Evolutionary conservation across 164 flowering plant genomes (phyloP).

Genomic region (Hamamelis virginiana): DNA sequence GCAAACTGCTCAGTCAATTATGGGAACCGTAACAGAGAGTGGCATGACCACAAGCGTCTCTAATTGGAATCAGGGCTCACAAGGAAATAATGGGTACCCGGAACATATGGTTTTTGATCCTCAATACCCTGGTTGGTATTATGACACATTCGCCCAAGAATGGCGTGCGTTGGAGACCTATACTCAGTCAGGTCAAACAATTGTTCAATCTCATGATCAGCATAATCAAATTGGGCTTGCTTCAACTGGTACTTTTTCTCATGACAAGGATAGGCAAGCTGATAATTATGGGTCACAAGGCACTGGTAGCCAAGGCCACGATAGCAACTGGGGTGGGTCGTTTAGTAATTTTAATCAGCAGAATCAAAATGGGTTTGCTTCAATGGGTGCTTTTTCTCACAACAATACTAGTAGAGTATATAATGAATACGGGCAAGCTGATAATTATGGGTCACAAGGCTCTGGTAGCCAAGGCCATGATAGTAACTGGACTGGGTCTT

Average conservation of each 20-base stretch:
- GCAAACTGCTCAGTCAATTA: slow-evolving; percentile 54
- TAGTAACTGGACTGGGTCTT: slow-evolving; percentile 42
- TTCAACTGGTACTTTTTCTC: slow-evolving; percentile 16
- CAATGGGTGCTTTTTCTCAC: slow-evolving; percentile 21
- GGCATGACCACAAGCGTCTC: slow-evolving; percentile 36
- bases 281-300: slow-evolving; percentile 31
- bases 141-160: slow-evolving; percentile 64
- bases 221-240: slow-evolving; percentile 32
- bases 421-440: slow-evolving; percentile 30
- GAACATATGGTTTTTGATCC: slow-evolving; percentile 89
- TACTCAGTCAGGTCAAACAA: slow-evolving; percentile 34
- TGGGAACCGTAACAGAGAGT: slow-evolving; percentile 41
- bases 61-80: slow-evolving; percentile 51
- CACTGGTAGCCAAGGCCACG: slow-evolving; percentile 22
- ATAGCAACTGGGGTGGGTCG: slow-evolving; percentile 40
- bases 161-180: slow-evolving; percentile 76
- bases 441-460: slow-evolving; percentile 29
- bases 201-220: slow-evolving; percentile 30
- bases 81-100: slow-evolving; percentile 60
- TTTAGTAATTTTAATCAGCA: slow-evolving; percentile 26
- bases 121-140: slow-evolving; percentile 95
- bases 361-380: slow-evolving; percentile 38
- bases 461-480: slow-evolving; percentile 24
- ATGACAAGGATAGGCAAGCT: slow-evolving; percentile 23
- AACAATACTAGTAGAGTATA: slow-evolving; percentile 20